phyloP scores from a whole-genome alignment of 2,329 filamentous ascomycete species.

The Didymella exigua region DNA sequence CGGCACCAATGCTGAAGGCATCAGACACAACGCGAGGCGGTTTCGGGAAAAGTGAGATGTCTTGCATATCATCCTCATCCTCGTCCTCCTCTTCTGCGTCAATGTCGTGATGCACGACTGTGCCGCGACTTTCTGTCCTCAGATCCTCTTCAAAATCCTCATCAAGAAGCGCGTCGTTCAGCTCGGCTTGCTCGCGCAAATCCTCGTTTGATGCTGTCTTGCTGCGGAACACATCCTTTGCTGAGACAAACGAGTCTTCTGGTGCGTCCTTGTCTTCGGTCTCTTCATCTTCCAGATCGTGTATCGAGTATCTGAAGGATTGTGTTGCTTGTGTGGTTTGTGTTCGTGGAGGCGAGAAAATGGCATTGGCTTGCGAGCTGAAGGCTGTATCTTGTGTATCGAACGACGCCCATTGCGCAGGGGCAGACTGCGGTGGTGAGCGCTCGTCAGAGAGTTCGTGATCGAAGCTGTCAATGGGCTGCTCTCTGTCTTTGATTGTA shows the following conservation, averaged over 20 bases:
- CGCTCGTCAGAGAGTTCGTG: conserved; percentile 14
- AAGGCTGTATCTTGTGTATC: conserved; percentile 39
- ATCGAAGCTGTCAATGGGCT: conserved; percentile 28
- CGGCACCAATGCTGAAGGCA: conserved; percentile 40
- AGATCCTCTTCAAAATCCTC: conserved; percentile 32
- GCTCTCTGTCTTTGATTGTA: conserved; percentile 39
- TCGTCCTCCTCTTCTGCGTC: conserved; percentile 26
- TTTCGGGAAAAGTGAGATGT: conserved; percentile 27
- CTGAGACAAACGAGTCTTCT: conserved; percentile 57
- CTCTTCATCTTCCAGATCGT: conserved; percentile 24
- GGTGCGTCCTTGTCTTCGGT: conserved; percentile 32
- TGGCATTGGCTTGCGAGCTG: conserved; percentile 33
- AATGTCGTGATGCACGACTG: conserved; percentile 34
- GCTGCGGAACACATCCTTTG: conserved; percentile 51
- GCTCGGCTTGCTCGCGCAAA: conserved; percentile 25
- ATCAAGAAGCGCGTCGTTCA: conserved; percentile 42
- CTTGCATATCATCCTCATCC: conserved; percentile 17
- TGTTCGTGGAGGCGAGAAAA: conserved; percentile 41
- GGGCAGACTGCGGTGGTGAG: conserved; percentile 19
- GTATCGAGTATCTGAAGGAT: conserved; percentile 35
- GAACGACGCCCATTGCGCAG: conserved; percentile 41
- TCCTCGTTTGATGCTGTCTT: conserved; percentile 39
- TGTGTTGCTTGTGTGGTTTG: conserved; percentile 45
- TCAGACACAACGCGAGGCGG: conserved; percentile 34
- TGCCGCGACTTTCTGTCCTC: conserved; percentile 26